These are phyloP conservation scores for Crithidia thermophila DNA, from an alignment of 208 protist genomes.

Conservation along the genomic window DNA sequence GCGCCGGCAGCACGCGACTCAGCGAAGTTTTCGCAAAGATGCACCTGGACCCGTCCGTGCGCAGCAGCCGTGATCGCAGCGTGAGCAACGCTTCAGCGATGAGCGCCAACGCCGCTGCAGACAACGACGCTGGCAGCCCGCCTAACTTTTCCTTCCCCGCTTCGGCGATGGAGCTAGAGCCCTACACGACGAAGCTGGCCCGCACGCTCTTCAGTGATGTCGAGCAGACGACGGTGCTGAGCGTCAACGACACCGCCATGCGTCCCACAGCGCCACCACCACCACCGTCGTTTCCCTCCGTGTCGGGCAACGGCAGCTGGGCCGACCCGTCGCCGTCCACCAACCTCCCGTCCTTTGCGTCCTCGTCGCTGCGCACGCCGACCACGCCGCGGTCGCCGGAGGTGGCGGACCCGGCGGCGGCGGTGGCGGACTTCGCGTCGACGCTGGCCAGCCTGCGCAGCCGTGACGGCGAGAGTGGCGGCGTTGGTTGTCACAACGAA, in stretches of 20 bases:
- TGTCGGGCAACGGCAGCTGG: slow-evolving; percentile 1
- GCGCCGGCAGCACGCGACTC: slow-evolving; percentile 19
- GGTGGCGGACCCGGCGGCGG: background rate
- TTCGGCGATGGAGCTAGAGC: slow-evolving; percentile 56
- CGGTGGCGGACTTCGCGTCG: background rate
- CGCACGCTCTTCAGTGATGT: slow-evolving; percentile 71
- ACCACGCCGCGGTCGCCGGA: slow-evolving; percentile 3
- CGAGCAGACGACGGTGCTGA: slow-evolving; percentile 73
- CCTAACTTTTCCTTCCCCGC: background rate
- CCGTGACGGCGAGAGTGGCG: no score
- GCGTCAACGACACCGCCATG: slow-evolving; percentile 36
- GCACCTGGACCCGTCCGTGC: slow-evolving; percentile 33
- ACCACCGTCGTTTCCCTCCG: background rate
- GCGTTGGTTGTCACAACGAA: no score
- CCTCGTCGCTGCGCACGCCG: background rate
- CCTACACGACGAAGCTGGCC: slow-evolving; percentile 78
- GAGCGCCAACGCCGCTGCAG: no score
- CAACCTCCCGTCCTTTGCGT: no score
- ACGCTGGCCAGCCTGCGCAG: background rate
- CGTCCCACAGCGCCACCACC: background rate
- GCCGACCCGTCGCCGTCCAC: no score
- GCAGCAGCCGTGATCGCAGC: slow-evolving; percentile 19
- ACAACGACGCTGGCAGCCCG: background rate
- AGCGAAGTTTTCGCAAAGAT: slow-evolving; percentile 46
- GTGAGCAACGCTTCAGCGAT: slow-evolving; percentile 8